Conservation (phyloP, 192 early-diverging fungal species). For the Coemansia sp. region DNA sequence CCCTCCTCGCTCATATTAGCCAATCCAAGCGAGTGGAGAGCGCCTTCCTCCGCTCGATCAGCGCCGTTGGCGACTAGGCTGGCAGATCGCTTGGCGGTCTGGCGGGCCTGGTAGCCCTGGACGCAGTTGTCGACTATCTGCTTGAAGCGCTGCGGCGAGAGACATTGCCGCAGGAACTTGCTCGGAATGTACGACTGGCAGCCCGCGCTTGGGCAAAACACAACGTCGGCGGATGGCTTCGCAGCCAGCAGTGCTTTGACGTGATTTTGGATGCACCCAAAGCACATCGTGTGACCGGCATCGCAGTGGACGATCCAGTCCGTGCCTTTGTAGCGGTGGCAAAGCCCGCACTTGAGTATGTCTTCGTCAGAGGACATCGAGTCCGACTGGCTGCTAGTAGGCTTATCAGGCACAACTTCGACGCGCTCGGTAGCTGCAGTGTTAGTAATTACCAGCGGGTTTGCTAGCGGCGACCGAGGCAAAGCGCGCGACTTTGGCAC, state of each 20-base stretch:
- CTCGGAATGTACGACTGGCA: conserved; percentile 26
- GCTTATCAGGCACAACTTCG: not conserved
- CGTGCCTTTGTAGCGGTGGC: conserved; percentile 24
- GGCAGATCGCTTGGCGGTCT: conserved; percentile 13
- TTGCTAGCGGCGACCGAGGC: conserved; percentile 51
- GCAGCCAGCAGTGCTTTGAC: conserved; percentile 22
- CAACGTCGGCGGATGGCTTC: not conserved
- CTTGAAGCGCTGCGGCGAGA: conserved; percentile 45
- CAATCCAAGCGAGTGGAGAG: not conserved
- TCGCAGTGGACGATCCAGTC: conserved; percentile 42
- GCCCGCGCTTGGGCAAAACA: conserved; percentile 14
- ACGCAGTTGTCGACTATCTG: conserved; percentile 30
- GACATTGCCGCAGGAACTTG: conserved; percentile 30
- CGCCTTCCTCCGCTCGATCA: not conserved
- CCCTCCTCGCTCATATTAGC: conserved; percentile 18
- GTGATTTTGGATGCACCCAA: conserved; percentile 45
- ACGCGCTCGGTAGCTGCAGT: not conserved
- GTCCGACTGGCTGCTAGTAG: not conserved
- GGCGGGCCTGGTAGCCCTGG: not conserved
- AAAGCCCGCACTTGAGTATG: conserved; percentile 24
- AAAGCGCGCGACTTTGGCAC: conserved; percentile 23
- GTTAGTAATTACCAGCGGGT: conserved; percentile 13
- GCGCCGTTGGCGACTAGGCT: conserved; percentile 2
- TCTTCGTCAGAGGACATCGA: conserved; percentile 33
- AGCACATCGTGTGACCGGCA: conserved; percentile 31